Percentiles rank a stretch among this genome's conserved stretches.
Conservation (phyloP, 345 rosid genomes). For the Brassica incana region DNA sequence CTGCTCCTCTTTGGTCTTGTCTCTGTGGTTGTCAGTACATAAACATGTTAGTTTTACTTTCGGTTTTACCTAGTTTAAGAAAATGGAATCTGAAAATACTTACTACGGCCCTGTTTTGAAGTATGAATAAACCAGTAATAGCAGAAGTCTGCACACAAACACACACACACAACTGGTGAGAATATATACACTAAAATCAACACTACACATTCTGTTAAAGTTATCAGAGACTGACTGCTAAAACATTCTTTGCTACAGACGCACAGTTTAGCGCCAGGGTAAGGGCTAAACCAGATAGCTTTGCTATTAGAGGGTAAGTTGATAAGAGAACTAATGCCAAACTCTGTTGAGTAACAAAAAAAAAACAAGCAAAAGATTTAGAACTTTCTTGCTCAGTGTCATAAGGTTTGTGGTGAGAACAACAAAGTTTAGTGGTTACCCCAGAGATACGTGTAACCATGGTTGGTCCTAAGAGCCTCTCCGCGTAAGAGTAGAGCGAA, state of each 20-base stretch:
- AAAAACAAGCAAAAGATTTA: background rate
- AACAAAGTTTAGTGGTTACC: background rate
- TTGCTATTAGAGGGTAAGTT: background rate
- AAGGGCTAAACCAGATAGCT: background rate
- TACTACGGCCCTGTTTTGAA: background rate
- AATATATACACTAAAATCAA: background rate
- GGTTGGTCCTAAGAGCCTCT: background rate
- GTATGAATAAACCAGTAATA: background rate
- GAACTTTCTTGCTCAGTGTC: background rate
- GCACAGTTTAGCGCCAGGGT: background rate
- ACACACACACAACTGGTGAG: background rate
- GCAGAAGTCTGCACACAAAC: background rate
- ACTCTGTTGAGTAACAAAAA: background rate
- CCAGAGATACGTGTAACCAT: background rate
- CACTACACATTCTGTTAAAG: background rate
- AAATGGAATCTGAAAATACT: background rate
- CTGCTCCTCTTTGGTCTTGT: background rate
- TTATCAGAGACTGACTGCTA: background rate
- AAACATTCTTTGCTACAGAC: background rate
- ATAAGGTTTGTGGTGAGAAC: background rate
- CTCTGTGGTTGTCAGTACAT: background rate
- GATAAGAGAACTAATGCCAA: background rate
- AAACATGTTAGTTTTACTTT: background rate
- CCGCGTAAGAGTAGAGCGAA: background rate
- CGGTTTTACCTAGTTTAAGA: background rate